Conservation (phyloP, 768 basidiomycete genomes). For the Lepiota subincarnata region DNA sequence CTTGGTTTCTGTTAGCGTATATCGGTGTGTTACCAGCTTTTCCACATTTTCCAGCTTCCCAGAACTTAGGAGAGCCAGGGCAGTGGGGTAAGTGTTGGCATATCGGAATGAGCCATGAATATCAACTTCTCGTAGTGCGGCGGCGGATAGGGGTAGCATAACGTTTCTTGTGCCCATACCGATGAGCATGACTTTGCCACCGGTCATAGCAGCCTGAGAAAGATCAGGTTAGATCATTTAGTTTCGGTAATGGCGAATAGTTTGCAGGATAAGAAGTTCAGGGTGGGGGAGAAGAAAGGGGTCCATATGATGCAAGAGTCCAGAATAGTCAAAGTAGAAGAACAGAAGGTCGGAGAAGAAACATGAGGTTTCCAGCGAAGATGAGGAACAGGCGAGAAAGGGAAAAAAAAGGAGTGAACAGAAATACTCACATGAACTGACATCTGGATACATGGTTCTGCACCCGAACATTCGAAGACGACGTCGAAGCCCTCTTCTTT, state of each 20-base stretch:
- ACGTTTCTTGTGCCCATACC: constrained; percentile 92
- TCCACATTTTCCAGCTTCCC: constrained; percentile 61
- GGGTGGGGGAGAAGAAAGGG: background rate
- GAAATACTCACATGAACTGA: constrained; percentile 71
- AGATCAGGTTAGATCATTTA: constrained; percentile 4
- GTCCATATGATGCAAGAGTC: background rate
- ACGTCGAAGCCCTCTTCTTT: constrained; percentile 81
- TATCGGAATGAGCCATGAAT: constrained; percentile 91
- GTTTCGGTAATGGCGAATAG: constrained; percentile 1
- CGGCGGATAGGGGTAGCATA: constrained; percentile 76
- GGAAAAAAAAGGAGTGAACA: constrained; percentile 6
- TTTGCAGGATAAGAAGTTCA: constrained; percentile 15
- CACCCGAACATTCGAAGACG: constrained; percentile 94
- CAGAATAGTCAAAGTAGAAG: constrained; percentile 5
- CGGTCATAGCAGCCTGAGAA: constrained; percentile 69
- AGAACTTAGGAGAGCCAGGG: constrained; percentile 68
- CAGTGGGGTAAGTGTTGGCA: constrained; percentile 87
- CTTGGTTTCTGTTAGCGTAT: constrained; percentile 57
- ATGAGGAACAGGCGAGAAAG: constrained; percentile 4
- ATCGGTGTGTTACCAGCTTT: constrained; percentile 78
- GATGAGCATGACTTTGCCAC: constrained; percentile 89
- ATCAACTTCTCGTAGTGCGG: constrained; percentile 87
- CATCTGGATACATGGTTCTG: constrained; percentile 89
- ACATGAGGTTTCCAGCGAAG: background rate
- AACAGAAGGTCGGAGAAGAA: background rate